Conservation (phyloP, 768 basidiomycete genomes). For the Boletus fagicola region DNA sequence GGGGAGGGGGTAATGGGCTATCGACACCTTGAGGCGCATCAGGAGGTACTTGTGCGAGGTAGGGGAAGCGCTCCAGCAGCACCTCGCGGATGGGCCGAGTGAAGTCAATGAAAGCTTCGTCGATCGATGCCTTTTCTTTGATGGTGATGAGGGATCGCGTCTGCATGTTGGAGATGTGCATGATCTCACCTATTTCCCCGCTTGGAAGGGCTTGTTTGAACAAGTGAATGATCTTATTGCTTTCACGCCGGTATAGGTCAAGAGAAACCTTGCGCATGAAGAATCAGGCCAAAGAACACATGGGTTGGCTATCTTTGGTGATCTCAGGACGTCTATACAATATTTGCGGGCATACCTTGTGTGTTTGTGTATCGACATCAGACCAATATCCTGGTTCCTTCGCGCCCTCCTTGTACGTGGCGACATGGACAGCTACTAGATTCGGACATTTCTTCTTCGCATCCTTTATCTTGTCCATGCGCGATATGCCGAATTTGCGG, state of each 20-base stretch:
- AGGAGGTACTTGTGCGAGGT: constrained; percentile 67
- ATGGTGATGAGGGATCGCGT: background rate
- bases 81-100: constrained; percentile 75
- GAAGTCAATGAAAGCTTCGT: constrained; percentile 95
- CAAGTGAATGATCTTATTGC: constrained; percentile 76
- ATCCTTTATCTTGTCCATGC: constrained; percentile 81
- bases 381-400: constrained; percentile 88
- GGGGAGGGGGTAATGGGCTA: constrained; percentile 72
- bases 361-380: constrained; percentile 83
- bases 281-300: background rate
- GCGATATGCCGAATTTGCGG: constrained; percentile 87
- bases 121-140: constrained; percentile 94
- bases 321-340: background rate
- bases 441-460: constrained; percentile 85
- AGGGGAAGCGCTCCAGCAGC: constrained; percentile 71
- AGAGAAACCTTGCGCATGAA: constrained; percentile 66
- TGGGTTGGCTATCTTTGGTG: background rate
- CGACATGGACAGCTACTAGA: constrained; percentile 85
- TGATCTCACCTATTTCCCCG: constrained; percentile 73
- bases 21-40: constrained; percentile 72
- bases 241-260: constrained; percentile 90
- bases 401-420: constrained; percentile 89
- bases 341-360: constrained; percentile 62
- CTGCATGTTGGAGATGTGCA: background rate
- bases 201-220: constrained; percentile 78